Conservation (phyloP, 2,329 filamentous ascomycete species). For the Sporothrix schenckii region DNA sequence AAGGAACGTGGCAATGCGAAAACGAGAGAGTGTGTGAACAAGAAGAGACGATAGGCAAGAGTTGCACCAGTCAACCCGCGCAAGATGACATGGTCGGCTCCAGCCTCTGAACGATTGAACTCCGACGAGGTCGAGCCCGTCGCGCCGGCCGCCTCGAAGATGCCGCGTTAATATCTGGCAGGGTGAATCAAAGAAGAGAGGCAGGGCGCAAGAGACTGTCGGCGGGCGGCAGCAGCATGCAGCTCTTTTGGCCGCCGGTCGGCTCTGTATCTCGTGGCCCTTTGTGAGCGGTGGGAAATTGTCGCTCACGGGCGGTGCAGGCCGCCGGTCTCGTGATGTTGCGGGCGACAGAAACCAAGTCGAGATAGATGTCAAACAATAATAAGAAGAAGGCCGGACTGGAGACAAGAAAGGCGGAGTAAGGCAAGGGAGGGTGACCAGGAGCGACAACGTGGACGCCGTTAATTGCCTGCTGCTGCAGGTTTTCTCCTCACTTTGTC, state of each 20-base stretch:
- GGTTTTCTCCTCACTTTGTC: constrained; percentile 11
- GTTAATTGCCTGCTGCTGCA: constrained; percentile 35
- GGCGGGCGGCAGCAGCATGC: constrained; percentile 6
- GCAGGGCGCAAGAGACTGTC: neutral
- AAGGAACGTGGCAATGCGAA: constrained; percentile 20
- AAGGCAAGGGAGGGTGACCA: neutral
- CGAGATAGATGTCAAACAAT: constrained; percentile 1
- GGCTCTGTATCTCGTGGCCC: constrained; percentile 27
- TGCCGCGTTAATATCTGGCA: neutral
- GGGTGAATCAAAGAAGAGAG: neutral
- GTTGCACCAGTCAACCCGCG: constrained; percentile 21
- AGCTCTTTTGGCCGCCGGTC: constrained; percentile 6
- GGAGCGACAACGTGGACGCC: constrained; percentile 34
- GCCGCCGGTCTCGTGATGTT: constrained; percentile 20
- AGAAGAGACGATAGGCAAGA: constrained; percentile 12
- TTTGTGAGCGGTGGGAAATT: constrained; percentile 31
- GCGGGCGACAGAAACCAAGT: constrained; percentile 1
- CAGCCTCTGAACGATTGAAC: neutral
- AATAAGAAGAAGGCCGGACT: neutral
- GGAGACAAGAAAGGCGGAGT: neutral
- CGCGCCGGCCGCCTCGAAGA: neutral
- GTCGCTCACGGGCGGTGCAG: constrained; percentile 21
- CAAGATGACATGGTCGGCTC: constrained; percentile 29
- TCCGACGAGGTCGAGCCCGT: neutral
- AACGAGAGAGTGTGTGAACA: neutral